phyloP scores from a whole-genome alignment of 345 rosid species.

The Alliaria petiolata region DNA sequence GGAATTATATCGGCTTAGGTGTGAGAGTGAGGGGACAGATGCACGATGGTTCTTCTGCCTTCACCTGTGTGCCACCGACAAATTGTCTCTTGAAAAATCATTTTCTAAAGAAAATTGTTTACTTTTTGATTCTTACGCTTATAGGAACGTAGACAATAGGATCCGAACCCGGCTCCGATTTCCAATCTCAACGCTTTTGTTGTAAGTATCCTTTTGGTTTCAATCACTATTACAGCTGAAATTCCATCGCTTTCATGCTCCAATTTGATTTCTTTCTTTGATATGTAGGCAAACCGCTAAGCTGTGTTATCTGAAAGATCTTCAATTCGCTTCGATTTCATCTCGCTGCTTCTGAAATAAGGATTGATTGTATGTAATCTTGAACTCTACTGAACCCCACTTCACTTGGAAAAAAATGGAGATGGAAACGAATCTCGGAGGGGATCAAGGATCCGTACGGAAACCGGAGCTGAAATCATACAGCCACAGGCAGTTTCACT shows the following conservation, averaged over 20 bases:
- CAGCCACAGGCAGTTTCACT: conserved; percentile 41
- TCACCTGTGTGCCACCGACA: conserved; percentile 28
- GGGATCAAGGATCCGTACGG: neutral
- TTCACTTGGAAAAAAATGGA: conserved; percentile 9
- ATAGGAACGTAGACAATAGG: conserved; percentile 5
- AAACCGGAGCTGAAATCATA: conserved; percentile 43
- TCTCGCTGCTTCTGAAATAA: neutral
- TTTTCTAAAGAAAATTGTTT: neutral
- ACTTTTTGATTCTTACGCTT: neutral
- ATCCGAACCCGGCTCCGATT: conserved; percentile 14
- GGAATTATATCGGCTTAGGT: neutral
- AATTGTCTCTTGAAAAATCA: neutral
- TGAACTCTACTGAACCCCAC: conserved; percentile 5
- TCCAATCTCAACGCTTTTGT: neutral
- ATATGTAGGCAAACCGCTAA: conserved; percentile 1
- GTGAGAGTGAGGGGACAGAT: neutral
- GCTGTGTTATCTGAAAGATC: conserved; percentile 12
- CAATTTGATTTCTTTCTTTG: neutral
- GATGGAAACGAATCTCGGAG: conserved; percentile 45
- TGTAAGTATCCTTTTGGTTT: neutral
- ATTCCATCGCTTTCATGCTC: neutral
- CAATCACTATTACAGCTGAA: neutral
- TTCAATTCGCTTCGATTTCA: conserved; percentile 2
- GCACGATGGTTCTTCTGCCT: conserved; percentile 10
- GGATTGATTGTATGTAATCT: neutral